phyloP scores from a whole-genome alignment of 768 basidiomycete species.

The Boletus rubescentipes region DNA sequence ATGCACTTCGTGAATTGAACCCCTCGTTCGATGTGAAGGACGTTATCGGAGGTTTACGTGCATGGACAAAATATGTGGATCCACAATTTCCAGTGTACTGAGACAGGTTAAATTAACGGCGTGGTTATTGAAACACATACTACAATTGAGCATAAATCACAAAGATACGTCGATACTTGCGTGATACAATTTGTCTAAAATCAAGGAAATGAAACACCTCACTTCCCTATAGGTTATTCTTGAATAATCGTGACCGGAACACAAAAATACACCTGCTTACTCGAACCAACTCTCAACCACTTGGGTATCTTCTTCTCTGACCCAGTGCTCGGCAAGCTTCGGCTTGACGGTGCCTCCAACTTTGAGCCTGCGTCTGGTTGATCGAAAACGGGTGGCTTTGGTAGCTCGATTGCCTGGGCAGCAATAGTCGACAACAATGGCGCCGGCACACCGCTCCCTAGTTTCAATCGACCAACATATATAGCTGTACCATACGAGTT shows the following conservation, averaged over 20 bases:
- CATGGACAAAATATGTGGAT: constrained; percentile 79
- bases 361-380: constrained; percentile 6
- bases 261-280: constrained; percentile 36
- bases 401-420: constrained; percentile 63
- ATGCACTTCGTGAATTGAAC: constrained; percentile 33
- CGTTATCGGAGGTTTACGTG: constrained; percentile 77
- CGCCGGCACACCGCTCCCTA: constrained; percentile 57
- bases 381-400: constrained; percentile 48
- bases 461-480: constrained; percentile 3
- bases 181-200: constrained; percentile 1
- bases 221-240: constrained; percentile 21
- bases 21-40: constrained; percentile 49
- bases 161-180: neutral
- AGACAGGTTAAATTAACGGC: constrained; percentile 11
- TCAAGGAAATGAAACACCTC: constrained; percentile 36
- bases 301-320: constrained; percentile 67
- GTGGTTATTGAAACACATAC: constrained; percentile 1
- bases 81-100: constrained; percentile 78
- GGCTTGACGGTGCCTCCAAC: constrained; percentile 9
- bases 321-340: constrained; percentile 3
- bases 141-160: constrained; percentile 5
- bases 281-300: constrained; percentile 70
- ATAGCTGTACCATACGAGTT: neutral
- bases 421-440: constrained; percentile 62
- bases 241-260: neutral